phyloP scores from a whole-genome alignment of 768 basidiomycete genomes.

The Amanita pallidorosea region DNA sequence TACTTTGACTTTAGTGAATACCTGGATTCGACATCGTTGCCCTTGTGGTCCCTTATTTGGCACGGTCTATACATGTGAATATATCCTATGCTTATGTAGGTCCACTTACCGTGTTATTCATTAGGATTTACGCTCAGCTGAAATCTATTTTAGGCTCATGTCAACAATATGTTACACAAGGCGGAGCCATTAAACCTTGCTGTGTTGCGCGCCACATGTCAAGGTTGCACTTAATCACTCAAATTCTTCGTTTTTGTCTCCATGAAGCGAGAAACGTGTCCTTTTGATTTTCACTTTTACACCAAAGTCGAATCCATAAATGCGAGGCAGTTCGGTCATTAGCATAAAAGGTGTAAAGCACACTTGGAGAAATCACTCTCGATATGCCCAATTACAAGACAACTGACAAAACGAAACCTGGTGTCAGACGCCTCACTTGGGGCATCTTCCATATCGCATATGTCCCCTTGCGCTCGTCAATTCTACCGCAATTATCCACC shows the following conservation, averaged over 20 bases:
- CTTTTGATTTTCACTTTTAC: background rate
- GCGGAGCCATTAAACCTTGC: background rate
- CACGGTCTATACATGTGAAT: no score
- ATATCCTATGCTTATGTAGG: no score
- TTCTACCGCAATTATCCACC: background rate
- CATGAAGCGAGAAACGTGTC: background rate
- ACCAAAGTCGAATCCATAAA: background rate
- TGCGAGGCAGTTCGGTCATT: background rate
- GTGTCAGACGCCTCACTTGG: slow-evolving; percentile 16
- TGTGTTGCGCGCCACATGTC: background rate
- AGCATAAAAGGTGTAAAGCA: background rate
- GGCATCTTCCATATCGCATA: slow-evolving; percentile 26
- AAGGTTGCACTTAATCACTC: background rate
- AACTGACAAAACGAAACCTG: background rate
- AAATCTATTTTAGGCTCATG: background rate
- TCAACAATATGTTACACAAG: background rate
- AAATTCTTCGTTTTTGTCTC: background rate
- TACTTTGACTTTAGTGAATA: no score
- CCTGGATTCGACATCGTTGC: no score
- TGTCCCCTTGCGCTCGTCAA: slow-evolving; percentile 8
- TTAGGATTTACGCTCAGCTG: no score
- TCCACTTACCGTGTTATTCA: no score
- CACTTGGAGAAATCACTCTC: background rate
- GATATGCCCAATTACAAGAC: background rate
- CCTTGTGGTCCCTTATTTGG: no score